Conservation (phyloP, 805 yeast species). For the Ogataea populi-albae region DNA sequence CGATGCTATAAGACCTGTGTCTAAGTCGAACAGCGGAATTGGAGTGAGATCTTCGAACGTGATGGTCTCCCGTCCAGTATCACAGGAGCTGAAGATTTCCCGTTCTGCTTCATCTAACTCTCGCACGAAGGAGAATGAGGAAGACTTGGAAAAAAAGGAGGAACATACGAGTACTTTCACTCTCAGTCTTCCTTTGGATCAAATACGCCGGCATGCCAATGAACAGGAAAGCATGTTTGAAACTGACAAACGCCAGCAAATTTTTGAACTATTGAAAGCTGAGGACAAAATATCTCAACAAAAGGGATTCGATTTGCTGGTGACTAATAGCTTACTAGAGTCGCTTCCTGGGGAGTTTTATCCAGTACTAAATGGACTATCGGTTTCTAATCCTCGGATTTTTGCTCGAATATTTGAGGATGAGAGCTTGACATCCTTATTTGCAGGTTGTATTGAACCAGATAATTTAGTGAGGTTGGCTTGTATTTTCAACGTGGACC, state of each 20-base stretch:
- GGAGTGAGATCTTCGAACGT: conserved; percentile 3
- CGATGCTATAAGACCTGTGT: conserved; percentile 3
- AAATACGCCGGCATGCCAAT: conserved; percentile 3
- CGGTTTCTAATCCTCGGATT: conserved; percentile 21
- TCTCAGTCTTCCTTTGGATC: conserved; percentile 14
- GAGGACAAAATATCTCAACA: conserved; percentile 19
- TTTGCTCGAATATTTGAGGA: conserved; percentile 22
- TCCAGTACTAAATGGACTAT: conserved; percentile 23
- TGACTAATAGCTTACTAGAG: conserved; percentile 5
- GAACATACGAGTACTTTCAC: conserved; percentile 19
- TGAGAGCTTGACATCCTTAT: conserved; percentile 7
- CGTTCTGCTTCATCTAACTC: background rate
- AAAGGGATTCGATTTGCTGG: conserved; percentile 18
- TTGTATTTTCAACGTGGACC: conserved; percentile 17
- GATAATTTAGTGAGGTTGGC: conserved; percentile 29
- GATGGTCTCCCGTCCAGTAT: conserved; percentile 6
- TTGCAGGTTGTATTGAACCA: conserved; percentile 20
- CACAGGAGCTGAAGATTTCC: conserved; percentile 5
- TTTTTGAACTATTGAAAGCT: conserved; percentile 26
- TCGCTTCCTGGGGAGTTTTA: conserved; percentile 21
- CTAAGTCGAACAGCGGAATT: conserved; percentile 6
- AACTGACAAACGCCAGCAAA: conserved; percentile 15
- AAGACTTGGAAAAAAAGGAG: conserved; percentile 11
- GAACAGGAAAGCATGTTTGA: conserved; percentile 15
- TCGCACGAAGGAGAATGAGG: conserved; percentile 16